Percentiles rank a stretch among this genome's conserved stretches.
These are phyloP conservation scores for Rhodotorula babjevae DNA, from an alignment of 768 basidiomycete genomes.

Conservation along the genomic window DNA sequence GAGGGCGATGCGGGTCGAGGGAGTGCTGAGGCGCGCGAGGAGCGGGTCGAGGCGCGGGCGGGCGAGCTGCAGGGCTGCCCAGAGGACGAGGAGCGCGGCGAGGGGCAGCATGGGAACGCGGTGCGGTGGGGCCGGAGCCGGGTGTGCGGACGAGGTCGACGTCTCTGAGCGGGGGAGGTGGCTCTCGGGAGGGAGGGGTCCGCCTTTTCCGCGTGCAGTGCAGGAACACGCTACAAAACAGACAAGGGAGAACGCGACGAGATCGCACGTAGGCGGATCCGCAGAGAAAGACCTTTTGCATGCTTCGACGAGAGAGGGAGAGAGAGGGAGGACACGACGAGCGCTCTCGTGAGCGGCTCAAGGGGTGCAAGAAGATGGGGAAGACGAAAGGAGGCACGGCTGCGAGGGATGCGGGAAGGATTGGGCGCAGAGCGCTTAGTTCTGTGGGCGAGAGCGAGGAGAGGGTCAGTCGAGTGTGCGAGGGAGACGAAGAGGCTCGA, in stretches of 20 bases:
- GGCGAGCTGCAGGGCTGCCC: neutral
- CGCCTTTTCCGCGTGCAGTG: neutral
- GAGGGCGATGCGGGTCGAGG: neutral
- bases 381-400: neutral
- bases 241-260: neutral
- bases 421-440: neutral
- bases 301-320: neutral
- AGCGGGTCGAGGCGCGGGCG: no score
- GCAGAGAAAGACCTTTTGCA: neutral
- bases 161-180: no score
- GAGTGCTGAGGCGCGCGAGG: no score
- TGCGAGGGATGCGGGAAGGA: no score
- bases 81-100: neutral
- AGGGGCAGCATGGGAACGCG: neutral
- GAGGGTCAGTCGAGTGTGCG: neutral
- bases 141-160: no score
- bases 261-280: neutral
- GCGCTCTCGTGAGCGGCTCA: no score
- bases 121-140: neutral
- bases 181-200: neutral
- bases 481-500: no score
- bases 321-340: neutral
- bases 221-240: neutral
- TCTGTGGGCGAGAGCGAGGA: neutral
- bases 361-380: neutral